These are phyloP conservation scores for Torulaspora maleeae DNA, from an alignment of 805 yeast genomes.

Conservation along the genomic window DNA sequence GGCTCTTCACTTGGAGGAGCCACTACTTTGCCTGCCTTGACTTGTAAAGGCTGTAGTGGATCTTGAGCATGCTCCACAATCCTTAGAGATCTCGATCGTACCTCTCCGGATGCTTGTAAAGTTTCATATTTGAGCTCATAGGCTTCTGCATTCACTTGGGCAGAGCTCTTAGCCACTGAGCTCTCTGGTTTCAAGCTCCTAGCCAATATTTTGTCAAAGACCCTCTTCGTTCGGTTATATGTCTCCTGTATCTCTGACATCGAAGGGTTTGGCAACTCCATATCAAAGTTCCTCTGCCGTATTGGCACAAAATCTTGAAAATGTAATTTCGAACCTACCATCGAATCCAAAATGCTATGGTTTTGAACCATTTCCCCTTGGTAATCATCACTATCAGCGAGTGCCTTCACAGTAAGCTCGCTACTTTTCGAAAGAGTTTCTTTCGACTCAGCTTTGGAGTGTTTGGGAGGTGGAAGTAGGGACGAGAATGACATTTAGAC, in stretches of 20 bases:
- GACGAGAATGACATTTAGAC: constrained; percentile 23
- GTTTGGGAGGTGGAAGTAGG: constrained; percentile 24
- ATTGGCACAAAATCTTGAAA: constrained; percentile 60
- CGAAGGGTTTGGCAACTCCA: constrained; percentile 43
- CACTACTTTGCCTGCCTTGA: constrained; percentile 61
- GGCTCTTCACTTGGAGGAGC: constrained; percentile 51
- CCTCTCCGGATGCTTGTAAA: constrained; percentile 33
- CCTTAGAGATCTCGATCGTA: constrained; percentile 48
- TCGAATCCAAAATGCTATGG: constrained; percentile 15
- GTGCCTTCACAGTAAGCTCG: constrained; percentile 8
- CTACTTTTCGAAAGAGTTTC: neutral
- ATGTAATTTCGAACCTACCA: constrained; percentile 29
- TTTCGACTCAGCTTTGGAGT: neutral
- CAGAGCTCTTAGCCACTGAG: constrained; percentile 19
- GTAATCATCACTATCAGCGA: constrained; percentile 6
- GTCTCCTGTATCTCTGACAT: constrained; percentile 45
- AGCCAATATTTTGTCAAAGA: constrained; percentile 49
- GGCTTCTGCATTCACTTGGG: constrained; percentile 33
- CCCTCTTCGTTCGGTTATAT: constrained; percentile 50
- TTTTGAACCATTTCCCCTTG: constrained; percentile 1
- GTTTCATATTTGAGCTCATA: constrained; percentile 46
- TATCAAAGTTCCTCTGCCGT: constrained; percentile 41
- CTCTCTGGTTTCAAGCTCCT: constrained; percentile 37
- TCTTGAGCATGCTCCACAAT: constrained; percentile 55
- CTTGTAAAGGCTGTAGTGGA: constrained; percentile 81